Conservation (phyloP, 2,329 filamentous ascomycete species). For the Zopfia rhizophila region DNA sequence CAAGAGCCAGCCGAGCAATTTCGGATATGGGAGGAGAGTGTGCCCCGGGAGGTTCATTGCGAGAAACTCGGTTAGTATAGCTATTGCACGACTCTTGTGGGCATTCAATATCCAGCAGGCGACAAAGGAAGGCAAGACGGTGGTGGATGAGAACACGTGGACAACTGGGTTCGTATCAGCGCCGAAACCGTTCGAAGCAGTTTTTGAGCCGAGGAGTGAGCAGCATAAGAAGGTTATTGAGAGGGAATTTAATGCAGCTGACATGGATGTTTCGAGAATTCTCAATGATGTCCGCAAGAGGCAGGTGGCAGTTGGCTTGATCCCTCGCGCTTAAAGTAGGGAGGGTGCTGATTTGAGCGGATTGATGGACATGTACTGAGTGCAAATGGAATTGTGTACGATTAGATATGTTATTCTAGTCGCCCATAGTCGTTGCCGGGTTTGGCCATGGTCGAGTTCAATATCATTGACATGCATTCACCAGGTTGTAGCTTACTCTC, state of each 20-base stretch:
- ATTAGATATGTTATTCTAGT: too few species aligned
- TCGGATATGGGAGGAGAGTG: conserved; percentile 63
- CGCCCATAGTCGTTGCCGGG: too few species aligned
- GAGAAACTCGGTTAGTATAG: conserved; percentile 55
- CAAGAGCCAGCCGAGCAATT: conserved; percentile 33
- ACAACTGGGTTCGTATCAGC: conserved; percentile 29
- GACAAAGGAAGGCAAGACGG: conserved; percentile 12
- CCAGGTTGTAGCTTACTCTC: too few species aligned
- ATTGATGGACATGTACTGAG: too few species aligned
- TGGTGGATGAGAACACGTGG: conserved; percentile 36
- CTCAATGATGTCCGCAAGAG: conserved; percentile 15
- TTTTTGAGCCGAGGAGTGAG: conserved; percentile 35
- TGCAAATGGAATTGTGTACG: too few species aligned
- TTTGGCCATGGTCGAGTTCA: too few species aligned
- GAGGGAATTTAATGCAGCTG: conserved; percentile 22
- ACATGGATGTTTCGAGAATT: conserved; percentile 18
- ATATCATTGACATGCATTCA: too few species aligned
- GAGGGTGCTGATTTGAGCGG: too few species aligned
- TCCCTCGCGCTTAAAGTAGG: conserved; percentile 4
- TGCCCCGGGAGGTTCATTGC: conserved; percentile 51
- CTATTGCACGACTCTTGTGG: conserved; percentile 62
- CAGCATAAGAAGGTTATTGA: conserved; percentile 29
- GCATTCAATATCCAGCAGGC: conserved; percentile 60
- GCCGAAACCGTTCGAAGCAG: conserved; percentile 38
- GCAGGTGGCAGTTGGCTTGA: conserved; percentile 30